These are phyloP conservation scores for Naganishia antarctica DNA, from an alignment of 768 basidiomycete species.

Conservation along the genomic window DNA sequence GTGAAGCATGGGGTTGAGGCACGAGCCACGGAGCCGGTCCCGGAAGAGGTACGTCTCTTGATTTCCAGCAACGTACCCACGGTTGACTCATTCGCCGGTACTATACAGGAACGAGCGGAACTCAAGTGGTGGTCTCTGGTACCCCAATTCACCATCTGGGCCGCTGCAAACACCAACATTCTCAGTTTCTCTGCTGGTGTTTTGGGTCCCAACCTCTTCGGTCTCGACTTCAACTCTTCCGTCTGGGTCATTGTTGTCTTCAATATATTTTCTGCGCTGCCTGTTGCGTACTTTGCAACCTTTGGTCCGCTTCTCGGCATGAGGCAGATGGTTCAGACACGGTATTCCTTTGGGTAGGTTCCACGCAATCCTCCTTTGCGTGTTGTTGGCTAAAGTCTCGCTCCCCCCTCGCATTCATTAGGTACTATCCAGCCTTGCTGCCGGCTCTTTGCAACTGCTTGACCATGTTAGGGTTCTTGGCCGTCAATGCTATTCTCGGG, in stretches of 20 bases:
- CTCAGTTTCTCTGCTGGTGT: conserved; percentile 54
- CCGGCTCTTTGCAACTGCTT: conserved; percentile 57
- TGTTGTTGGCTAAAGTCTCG: too few relatives aligned
- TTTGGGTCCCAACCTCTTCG: conserved; percentile 62
- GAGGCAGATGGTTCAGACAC: conserved; percentile 73
- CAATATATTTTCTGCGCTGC: conserved; percentile 59
- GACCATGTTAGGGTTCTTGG: conserved; percentile 62
- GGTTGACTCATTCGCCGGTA: not conserved
- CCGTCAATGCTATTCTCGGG: conserved; percentile 64
- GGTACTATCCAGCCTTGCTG: conserved; percentile 50
- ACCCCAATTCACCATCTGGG: conserved; percentile 44
- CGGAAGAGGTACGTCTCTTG: conserved; percentile 37
- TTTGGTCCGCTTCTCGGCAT: conserved; percentile 76
- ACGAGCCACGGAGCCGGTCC: conserved; percentile 41
- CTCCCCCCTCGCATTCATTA: too few relatives aligned
- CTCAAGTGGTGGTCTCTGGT: conserved; percentile 39
- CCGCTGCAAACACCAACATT: conserved; percentile 45
- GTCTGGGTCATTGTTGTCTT: conserved; percentile 63
- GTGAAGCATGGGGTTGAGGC: conserved; percentile 43
- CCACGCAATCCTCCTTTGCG: too few relatives aligned
- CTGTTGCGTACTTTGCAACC: conserved; percentile 63
- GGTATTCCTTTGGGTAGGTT: conserved; percentile 56
- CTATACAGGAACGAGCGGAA: conserved; percentile 36
- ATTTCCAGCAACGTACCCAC: not conserved
- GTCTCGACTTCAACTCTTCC: conserved; percentile 60